These are phyloP conservation scores for Globisporangium cederbergense DNA, from an alignment of 352 stramenopile species.

Conservation along the genomic window DNA sequence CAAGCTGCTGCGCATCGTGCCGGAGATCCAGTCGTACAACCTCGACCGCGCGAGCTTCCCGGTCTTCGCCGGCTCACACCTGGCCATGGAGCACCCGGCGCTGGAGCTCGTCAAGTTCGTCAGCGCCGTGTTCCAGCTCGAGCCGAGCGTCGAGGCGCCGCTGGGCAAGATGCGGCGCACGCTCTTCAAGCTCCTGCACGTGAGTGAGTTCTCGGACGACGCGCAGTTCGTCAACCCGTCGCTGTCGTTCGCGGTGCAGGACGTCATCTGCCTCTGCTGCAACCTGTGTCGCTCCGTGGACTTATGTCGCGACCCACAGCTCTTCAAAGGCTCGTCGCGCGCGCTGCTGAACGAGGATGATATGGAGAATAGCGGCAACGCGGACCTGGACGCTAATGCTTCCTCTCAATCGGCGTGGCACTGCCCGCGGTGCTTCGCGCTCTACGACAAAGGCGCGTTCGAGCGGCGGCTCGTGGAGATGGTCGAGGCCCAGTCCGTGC, in stretches of 20 bases:
- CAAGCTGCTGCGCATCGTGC: constrained; percentile 73
- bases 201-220: constrained; percentile 73
- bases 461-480: constrained; percentile 91
- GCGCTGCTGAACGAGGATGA: constrained; percentile 22
- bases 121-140: constrained; percentile 90
- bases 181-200: constrained; percentile 80
- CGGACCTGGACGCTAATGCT: constrained; percentile 18
- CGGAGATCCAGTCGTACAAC: constrained; percentile 73
- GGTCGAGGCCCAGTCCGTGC: constrained; percentile 79
- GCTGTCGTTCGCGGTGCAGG: constrained; percentile 93
- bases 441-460: constrained; percentile 89
- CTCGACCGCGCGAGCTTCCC: constrained; percentile 73
- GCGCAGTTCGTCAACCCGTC: constrained; percentile 94
- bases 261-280: constrained; percentile 97
- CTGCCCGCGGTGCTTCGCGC: constrained; percentile 90
- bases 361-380: constrained; percentile 22
- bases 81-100: constrained; percentile 80
- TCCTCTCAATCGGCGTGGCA: constrained; percentile 55
- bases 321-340: constrained; percentile 76
- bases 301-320: constrained; percentile 91
- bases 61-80: constrained; percentile 80
- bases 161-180: constrained; percentile 90
- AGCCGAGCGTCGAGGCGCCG: constrained; percentile 89
- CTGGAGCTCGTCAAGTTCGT: constrained; percentile 98
- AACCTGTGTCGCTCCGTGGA: constrained; percentile 96